phyloP scores from a whole-genome alignment of 352 stramenopile genomes.

The Globisporangium acanthophoron region DNA sequence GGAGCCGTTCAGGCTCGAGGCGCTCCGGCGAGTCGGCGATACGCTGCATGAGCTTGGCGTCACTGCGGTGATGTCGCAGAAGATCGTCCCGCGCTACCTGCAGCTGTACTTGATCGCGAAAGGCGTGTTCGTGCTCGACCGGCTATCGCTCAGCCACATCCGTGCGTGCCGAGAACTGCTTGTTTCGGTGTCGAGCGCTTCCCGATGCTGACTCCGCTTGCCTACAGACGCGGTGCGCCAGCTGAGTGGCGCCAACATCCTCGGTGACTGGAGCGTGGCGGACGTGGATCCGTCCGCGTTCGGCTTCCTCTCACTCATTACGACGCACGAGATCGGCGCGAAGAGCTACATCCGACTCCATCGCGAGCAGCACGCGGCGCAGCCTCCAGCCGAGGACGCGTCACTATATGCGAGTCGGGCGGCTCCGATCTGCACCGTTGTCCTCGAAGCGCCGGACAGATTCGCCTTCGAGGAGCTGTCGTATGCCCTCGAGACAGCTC shows the following conservation, averaged over 20 bases:
- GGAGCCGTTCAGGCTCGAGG: constrained; percentile 20
- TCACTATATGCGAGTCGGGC: neutral
- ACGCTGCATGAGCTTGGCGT: constrained; percentile 24
- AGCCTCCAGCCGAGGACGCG: neutral
- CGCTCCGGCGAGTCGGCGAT: constrained; percentile 28
- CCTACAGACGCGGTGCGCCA: constrained; percentile 34
- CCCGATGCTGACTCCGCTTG: neutral
- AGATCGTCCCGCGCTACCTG: constrained; percentile 44
- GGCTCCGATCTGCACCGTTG: constrained; percentile 36
- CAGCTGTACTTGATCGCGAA: constrained; percentile 30
- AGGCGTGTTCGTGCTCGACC: constrained; percentile 41
- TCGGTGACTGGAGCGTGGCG: constrained; percentile 40
- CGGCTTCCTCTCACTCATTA: constrained; percentile 39
- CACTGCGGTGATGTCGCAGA: constrained; percentile 44
- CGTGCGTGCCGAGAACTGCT: constrained; percentile 23
- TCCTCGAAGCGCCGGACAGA: constrained; percentile 25
- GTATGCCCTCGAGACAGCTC: constrained; percentile 28
- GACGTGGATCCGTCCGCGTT: constrained; percentile 17
- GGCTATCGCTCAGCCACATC: constrained; percentile 42
- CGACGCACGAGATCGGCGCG: constrained; percentile 22
- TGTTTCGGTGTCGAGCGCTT: neutral
- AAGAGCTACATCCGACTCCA: constrained; percentile 35
- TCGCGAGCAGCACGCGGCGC: constrained; percentile 4
- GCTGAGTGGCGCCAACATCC: constrained; percentile 36
- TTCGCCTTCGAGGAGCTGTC: constrained; percentile 42